Evolutionary conservation across 768 basidiomycete genomes (phyloP).

Genomic region (Mycena olivaceomarginata): DNA sequence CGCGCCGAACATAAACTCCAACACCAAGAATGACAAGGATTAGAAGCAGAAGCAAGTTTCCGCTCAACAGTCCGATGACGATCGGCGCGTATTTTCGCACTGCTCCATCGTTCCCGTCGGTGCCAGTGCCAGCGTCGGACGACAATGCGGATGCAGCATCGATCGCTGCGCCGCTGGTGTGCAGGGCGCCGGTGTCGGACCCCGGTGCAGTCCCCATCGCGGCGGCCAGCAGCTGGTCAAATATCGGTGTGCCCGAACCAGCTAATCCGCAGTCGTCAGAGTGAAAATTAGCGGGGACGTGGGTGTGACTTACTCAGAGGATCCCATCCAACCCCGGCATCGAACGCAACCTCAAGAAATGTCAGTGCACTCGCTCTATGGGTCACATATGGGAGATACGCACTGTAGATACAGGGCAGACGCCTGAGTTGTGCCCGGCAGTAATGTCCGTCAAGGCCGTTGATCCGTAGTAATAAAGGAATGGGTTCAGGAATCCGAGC

Average conservation of each 20-base stretch:
- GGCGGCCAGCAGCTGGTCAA: conserved; percentile 13
- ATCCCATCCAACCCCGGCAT: conserved; percentile 16
- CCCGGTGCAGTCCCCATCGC: background rate
- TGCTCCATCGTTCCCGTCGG: background rate
- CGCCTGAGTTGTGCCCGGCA: conserved; percentile 5
- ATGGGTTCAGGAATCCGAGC: conserved; percentile 31
- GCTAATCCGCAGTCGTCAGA: conserved; percentile 3
- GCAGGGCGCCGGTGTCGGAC: background rate
- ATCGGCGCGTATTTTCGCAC: background rate
- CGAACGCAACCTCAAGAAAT: conserved; percentile 4
- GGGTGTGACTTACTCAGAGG: conserved; percentile 13
- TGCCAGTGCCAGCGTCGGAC: background rate
- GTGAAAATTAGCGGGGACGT: background rate
- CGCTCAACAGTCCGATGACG: background rate
- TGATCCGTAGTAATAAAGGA: background rate
- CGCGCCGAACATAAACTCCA: background rate
- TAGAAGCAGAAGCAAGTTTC: conserved; percentile 6
- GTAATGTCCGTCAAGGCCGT: conserved; percentile 19
- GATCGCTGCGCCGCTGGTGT: background rate
- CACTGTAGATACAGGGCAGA: conserved; percentile 3
- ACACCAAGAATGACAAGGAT: background rate
- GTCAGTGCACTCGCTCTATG: background rate
- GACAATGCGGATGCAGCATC: conserved; percentile 2
- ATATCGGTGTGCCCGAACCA: conserved; percentile 11
- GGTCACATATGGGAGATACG: background rate